Evolutionary conservation across 2,329 filamentous ascomycete species (phyloP).

Genomic region (Aureobasidium lini): DNA sequence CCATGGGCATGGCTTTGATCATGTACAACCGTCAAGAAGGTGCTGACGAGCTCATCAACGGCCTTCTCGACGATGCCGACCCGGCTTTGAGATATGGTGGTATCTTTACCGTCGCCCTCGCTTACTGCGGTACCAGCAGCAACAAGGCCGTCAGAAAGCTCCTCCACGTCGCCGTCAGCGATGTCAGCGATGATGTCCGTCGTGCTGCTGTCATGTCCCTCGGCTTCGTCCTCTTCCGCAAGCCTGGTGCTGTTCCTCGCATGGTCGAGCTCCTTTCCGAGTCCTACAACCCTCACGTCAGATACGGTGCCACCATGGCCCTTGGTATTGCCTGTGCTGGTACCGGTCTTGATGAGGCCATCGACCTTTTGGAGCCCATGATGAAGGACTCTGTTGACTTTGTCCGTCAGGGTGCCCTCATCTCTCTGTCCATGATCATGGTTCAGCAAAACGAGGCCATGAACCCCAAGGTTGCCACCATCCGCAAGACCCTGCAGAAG

Average conservation of each 20-base stretch:
- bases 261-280: conserved; percentile 98
- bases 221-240: conserved; percentile 96
- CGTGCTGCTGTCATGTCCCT: conserved; percentile 95
- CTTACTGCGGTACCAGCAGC: conserved; percentile 94
- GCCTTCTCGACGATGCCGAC: conserved; percentile 85
- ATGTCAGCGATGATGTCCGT: conserved; percentile 95
- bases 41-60: conserved; percentile 90
- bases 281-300: conserved; percentile 97
- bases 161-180: conserved; percentile 91
- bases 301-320: conserved; percentile 97
- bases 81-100: conserved; percentile 91
- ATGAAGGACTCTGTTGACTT: conserved; percentile 99
- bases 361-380: conserved; percentile 96
- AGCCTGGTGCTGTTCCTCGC: conserved; percentile 90
- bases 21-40: conserved; percentile 96
- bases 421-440: conserved; percentile 94
- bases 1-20: conserved; percentile 94
- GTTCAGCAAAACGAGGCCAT: conserved; percentile 98
- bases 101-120: conserved; percentile 96
- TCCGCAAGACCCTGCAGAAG: conserved; percentile 90
- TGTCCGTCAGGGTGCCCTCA: conserved; percentile 90
- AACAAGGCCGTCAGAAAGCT: conserved; percentile 98
- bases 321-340: conserved; percentile 96
- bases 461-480: conserved; percentile 89
- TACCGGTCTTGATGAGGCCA: conserved; percentile 90